Conservation (phyloP, 768 basidiomycete species). For the Boletus insuetus region DNA sequence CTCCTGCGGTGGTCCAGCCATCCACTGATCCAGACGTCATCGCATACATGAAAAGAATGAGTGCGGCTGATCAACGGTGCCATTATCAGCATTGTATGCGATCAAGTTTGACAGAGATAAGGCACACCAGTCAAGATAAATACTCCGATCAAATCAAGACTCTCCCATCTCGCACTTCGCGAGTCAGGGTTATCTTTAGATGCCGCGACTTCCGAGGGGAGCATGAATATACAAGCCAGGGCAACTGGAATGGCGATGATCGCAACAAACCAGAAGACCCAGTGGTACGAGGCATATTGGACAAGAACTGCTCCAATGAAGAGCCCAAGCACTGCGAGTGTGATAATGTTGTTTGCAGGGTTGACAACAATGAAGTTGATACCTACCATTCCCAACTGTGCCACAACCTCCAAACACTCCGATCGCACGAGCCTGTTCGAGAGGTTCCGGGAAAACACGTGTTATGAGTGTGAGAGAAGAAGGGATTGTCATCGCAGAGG, state of each 20-base stretch:
- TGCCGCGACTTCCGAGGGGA: slow-evolving; percentile 27
- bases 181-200: neutral
- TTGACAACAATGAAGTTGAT: neutral
- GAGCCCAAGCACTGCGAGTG: slow-evolving; percentile 36
- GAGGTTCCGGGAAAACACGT: slow-evolving; percentile 46
- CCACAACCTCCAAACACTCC: slow-evolving; percentile 45
- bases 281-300: slow-evolving; percentile 40
- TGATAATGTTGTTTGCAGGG: neutral
- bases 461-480: slow-evolving; percentile 50
- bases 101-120: neutral
- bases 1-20: slow-evolving; percentile 47
- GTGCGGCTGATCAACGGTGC: slow-evolving; percentile 22
- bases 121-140: slow-evolving; percentile 36
- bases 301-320: slow-evolving; percentile 44
- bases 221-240: slow-evolving; percentile 30
- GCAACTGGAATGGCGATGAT: slow-evolving; percentile 37
- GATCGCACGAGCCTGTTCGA: slow-evolving; percentile 47
- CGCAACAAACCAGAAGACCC: slow-evolving; percentile 51
- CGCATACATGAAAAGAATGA: slow-evolving; percentile 42
- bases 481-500: slow-evolving; percentile 50
- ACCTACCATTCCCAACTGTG: slow-evolving; percentile 42
- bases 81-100: neutral
- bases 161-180: slow-evolving; percentile 21
- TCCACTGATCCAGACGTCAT: slow-evolving; percentile 46
- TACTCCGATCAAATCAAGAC: slow-evolving; percentile 40